These are phyloP conservation scores for Puccinia coronata DNA, from an alignment of 1,284 basidiomycete genomes.

Conservation along the genomic window DNA sequence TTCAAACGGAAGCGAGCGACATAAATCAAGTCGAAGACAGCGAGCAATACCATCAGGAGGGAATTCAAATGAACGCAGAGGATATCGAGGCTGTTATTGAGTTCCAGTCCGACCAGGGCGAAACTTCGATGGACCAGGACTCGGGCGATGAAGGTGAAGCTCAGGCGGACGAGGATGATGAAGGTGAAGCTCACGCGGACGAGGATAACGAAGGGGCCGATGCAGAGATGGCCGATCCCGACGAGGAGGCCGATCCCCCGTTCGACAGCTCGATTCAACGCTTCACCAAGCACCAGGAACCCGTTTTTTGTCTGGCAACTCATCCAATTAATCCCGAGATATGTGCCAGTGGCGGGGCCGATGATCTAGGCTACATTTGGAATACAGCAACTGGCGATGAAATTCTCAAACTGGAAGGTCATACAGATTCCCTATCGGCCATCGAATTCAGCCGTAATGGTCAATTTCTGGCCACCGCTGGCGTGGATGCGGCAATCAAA, in stretches of 20 bases:
- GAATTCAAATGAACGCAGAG: slow-evolving; percentile 28
- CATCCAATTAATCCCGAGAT: slow-evolving; percentile 75
- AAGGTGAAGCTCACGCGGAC: too few relatives aligned
- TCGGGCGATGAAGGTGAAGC: too few relatives aligned
- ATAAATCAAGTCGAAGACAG: background rate
- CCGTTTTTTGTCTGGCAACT: slow-evolving; percentile 80
- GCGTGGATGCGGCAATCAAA: slow-evolving; percentile 93
- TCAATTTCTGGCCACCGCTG: slow-evolving; percentile 87
- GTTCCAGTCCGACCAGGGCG: slow-evolving; percentile 50
- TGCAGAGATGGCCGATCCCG: slow-evolving; percentile 51
- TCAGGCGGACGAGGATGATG: too few relatives aligned
- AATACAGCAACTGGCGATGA: slow-evolving; percentile 76
- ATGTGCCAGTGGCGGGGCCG: slow-evolving; percentile 89
- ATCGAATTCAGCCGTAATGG: slow-evolving; percentile 83
- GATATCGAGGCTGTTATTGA: slow-evolving; percentile 51
- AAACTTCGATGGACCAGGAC: slow-evolving; percentile 51
- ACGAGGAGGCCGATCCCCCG: background rate
- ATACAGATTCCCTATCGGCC: slow-evolving; percentile 84
- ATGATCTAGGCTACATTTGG: slow-evolving; percentile 93
- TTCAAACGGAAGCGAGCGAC: background rate
- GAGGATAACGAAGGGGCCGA: slow-evolving; percentile 54
- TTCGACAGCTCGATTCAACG: slow-evolving; percentile 58
- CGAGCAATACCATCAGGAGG: slow-evolving; percentile 7
- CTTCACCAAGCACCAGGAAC: slow-evolving; percentile 59
- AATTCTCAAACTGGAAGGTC: slow-evolving; percentile 81